A percentile compares a stretch with the other conserved stretches of the same genome.
Conservation (phyloP, 2,329 filamentous ascomycete species). For the Trichoderma sp. region DNA sequence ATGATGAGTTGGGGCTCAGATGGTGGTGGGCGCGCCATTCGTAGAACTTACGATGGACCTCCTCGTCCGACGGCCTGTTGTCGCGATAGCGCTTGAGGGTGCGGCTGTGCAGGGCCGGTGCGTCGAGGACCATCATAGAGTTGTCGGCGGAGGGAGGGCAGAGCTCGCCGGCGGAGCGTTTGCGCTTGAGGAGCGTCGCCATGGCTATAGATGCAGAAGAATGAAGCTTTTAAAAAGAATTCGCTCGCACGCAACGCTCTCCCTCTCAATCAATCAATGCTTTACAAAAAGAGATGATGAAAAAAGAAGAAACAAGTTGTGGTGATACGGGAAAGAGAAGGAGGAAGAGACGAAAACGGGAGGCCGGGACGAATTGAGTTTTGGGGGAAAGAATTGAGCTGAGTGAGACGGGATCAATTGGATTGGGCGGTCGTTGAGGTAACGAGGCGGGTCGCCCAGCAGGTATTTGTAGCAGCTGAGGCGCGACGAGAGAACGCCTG, state of each 20-base stretch:
- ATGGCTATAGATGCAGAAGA: not conserved
- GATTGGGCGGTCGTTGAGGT: constrained; percentile 11
- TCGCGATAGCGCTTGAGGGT: constrained; percentile 62
- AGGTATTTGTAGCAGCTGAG: constrained; percentile 8
- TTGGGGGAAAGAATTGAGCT: not conserved
- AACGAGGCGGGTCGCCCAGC: not conserved
- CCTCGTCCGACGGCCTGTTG: constrained; percentile 53
- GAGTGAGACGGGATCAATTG: not conserved
- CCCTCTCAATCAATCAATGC: not conserved
- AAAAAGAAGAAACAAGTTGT: not conserved
- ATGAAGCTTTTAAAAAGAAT: not conserved
- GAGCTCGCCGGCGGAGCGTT: constrained; percentile 59
- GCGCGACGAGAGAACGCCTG: not conserved
- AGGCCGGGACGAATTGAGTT: constrained; percentile 11
- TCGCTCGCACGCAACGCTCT: not conserved
- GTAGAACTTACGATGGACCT: constrained; percentile 51
- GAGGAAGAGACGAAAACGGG: not conserved
- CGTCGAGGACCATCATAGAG: constrained; percentile 34
- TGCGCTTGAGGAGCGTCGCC: constrained; percentile 59
- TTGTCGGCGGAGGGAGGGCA: constrained; percentile 41
- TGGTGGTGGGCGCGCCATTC: constrained; percentile 21
- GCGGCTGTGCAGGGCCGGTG: constrained; percentile 48
- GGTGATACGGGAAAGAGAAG: not conserved
- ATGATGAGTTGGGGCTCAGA: constrained; percentile 22
- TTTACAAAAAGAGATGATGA: not conserved